Base-by-base conservation (phyloP, 345 rosid genomes). In the Euphorbia tirucalli region DNA sequence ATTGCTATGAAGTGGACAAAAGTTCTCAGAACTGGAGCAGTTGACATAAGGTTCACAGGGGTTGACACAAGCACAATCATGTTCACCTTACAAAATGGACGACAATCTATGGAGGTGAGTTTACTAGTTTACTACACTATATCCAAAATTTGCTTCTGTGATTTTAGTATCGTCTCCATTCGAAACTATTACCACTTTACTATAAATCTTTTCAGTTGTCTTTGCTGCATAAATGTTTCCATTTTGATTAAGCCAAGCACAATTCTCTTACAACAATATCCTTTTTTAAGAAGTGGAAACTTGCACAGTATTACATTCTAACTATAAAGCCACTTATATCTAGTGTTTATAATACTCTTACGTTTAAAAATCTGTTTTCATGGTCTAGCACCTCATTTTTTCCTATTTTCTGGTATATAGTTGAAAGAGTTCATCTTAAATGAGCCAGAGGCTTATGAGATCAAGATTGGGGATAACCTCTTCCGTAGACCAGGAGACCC, bases 1-100 rank as follows among this genome's bases (percentile, higher is more conserved):
- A 77, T 87, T 35, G 91, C 99, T 30, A 84, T 64, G 87, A 89
- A 83, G 79, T 95, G 96, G 97, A 83, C 90, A 1, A 82, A 84
- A 67, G 78, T 95, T 49, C 70, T 92, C 76, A 89, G 84, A 81
- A 88, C 98, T 2, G 99, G 94, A 49, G 91, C 84, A 9, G 22
- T 92, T 9, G 93, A 85, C 60, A 88, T 84, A 54, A 88, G 83
- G 71, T 90, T 95, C 80, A 83, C 66, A 76, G 96, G 87, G 0
- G 84, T 92, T 13, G 99, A 95, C 80, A 71, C 78, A 5, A 80
- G 78, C 77, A 95, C 99, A 3, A 64, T 95, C 48, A 95, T 95
- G 99, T 92, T 95, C 83, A 90, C 82, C 77, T 25, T 90, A 86
- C 78, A 80, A 56, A 79, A 81, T 54, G 96, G 97, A 18, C 83